Conservation (phyloP, 495 filamentous ascomycete species). For the Penicillium simplicissimum region DNA sequence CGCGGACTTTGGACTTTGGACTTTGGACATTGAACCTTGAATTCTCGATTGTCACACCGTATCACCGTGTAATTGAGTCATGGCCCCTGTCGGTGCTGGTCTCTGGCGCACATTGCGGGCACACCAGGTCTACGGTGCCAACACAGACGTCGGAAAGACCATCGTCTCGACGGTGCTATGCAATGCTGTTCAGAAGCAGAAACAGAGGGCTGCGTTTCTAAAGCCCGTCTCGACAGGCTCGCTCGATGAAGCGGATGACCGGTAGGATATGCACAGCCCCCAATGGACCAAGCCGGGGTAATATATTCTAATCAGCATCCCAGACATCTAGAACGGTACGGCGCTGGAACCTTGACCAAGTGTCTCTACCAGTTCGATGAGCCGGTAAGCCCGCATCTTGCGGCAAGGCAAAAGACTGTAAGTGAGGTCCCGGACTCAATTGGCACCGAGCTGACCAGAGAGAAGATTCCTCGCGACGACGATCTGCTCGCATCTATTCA, state of each 20-base stretch:
- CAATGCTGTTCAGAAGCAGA: slow-evolving; percentile 52
- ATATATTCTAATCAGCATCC: not conserved
- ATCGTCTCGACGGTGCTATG: slow-evolving; percentile 70
- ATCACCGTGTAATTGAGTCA: slow-evolving; percentile 11
- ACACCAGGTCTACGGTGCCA: slow-evolving; percentile 75
- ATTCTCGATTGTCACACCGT: not conserved
- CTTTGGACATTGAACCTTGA: not conserved
- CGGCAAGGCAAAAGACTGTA: slow-evolving; percentile 47
- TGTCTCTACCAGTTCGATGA: slow-evolving; percentile 69
- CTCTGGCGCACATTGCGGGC: slow-evolving; percentile 64
- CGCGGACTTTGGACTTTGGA: not conserved
- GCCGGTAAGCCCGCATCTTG: slow-evolving; percentile 73
- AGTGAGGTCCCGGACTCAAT: not conserved
- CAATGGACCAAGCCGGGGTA: not conserved
- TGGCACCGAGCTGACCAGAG: slow-evolving; percentile 10
- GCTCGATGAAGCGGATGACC: slow-evolving; percentile 64
- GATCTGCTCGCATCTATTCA: slow-evolving; percentile 49
- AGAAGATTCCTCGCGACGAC: slow-evolving; percentile 48
- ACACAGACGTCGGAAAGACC: slow-evolving; percentile 81
- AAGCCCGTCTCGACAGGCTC: slow-evolving; percentile 79
- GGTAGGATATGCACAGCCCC: slow-evolving; percentile 39
- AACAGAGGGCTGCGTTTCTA: slow-evolving; percentile 59
- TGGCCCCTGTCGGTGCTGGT: slow-evolving; percentile 44
- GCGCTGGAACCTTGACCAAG: slow-evolving; percentile 51
- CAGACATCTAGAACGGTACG: slow-evolving; percentile 60